Evolutionary conservation across 352 stramenopile species (phyloP), one percentile per base, ranked within the genome.

Genomic region (Phytophthora pluvialis): DNA sequence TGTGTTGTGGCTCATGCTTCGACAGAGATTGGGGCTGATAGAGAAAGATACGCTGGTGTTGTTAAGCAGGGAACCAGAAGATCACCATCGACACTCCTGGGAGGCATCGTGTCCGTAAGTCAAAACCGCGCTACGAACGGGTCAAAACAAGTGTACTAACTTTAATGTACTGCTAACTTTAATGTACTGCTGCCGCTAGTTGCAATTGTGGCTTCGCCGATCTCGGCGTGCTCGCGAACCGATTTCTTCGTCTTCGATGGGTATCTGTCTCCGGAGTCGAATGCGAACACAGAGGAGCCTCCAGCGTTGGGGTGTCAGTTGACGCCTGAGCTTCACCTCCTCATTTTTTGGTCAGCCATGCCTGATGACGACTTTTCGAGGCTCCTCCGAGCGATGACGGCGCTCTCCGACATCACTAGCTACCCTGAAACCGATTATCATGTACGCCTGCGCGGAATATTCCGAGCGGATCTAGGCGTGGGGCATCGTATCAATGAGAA

Each of bases 161-260:
- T 39, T 1, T 44, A 16, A 7, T 11, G 3, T 53, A 21, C 21
- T 12, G 28, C 40, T 42, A 46, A 48, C 18, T 39, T 1, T 44
- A 16, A 7, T 11, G 3, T 53, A 21, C 21, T 12, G 28, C 40
- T 42, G 42, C 21, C 21, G 25, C 4, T 50, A 76, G 68, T 76
- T 26, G 26, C 47, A 10, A 46, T 33, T 12, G 46, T 71, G 15
- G 11, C 45, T 21, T 3, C 18, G 28, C 9, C 46, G 38, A 56
- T 15, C 32, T 69, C 68, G 4, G 35, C 6, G n/a, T 76, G 68
- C 39, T 73, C 62, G 12, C 39, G 68, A 38, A 73, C 62, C 8
- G 68, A 76, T 55, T 60, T 73, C 46, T 76, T 73, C 16, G 38
- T 76, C 15, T 76, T 76, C 16, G 68, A 76, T 29, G 61, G 40